A percentile compares a stretch with the other conserved stretches of the same genome.
Conservation (phyloP, 495 filamentous ascomycete genomes). For the Aspergillus heteromorphus region DNA sequence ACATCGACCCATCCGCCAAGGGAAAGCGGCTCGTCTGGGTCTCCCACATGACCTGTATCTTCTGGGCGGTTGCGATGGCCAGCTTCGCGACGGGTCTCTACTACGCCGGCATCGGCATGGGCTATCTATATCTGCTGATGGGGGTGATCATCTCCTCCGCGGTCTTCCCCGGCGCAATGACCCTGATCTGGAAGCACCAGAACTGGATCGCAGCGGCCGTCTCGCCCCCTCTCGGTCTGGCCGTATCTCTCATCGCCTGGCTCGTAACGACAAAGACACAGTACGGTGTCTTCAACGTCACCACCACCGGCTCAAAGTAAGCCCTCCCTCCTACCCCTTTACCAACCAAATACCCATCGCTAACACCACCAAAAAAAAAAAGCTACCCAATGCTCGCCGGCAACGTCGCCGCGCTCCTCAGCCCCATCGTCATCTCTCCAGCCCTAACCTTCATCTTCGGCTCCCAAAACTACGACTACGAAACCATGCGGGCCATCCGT, state of each 20-base stretch:
- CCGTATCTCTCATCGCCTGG: constrained; percentile 78
- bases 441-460: constrained; percentile 71
- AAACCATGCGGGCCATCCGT: constrained; percentile 77
- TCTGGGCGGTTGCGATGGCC: constrained; percentile 79
- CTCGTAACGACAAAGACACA: constrained; percentile 80
- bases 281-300: constrained; percentile 67
- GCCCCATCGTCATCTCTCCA: constrained; percentile 73
- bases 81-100: constrained; percentile 76
- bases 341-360: neutral
- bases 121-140: constrained; percentile 83
- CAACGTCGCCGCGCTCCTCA: constrained; percentile 74
- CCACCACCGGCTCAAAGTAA: constrained; percentile 69
- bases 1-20: constrained; percentile 52
- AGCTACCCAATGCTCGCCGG: constrained; percentile 85
- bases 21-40: constrained; percentile 82
- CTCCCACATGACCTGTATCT: constrained; percentile 69
- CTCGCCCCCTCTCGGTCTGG: constrained; percentile 72
- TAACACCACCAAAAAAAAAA: neutral
- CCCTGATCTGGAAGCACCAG: constrained; percentile 76
- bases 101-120: constrained; percentile 65
- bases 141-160: constrained; percentile 85
- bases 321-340: constrained; percentile 11
- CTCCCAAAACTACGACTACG: constrained; percentile 83
- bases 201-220: constrained; percentile 72
- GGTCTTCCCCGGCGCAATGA: constrained; percentile 77